Base-by-base conservation (phyloP, 768 basidiomycete species). In the Tricholoma matsutake region DNA sequence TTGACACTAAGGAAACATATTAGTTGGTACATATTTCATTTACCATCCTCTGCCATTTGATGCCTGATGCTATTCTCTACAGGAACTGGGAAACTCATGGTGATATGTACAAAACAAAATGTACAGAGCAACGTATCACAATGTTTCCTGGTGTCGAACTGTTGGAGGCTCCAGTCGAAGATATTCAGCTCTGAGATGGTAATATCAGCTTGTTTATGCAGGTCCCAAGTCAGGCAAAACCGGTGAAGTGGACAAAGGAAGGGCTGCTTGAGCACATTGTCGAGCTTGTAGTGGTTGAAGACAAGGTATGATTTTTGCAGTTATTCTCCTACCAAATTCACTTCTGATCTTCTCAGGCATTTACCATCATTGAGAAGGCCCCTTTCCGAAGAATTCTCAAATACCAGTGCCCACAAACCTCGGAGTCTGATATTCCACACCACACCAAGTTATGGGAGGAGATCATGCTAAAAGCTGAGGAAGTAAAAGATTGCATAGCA, bases 251-350 rank as follows among this genome's bases (percentile, higher is more conserved):
- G 59, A 60, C 59, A 32, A 34, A 29, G 28, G 41, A 54, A 32
- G 53, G 59, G 28, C 41, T 60, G 16, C 28, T 60, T 2, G 53
- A 60, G n/a, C 53, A 55, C 32, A 60, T 60, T 20, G 39, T 60
- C 3, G 16, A 54, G 49, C 43, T 60, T 32, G 43, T 60, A n/a
- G 53, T 60, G 31, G 43, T 31, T 29, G 39, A 60, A 54, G 53
- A 60, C 32, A 51, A 60, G 39, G 52, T 60, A 59, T 39, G n/a
- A 29, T 4, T n/a, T 31, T 13, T 31, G 11, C 8, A 1, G 1
- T 56, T 37, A 11, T 37, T 37, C 35, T 6, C 10, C 35, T 6
- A 11, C 35, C 35, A 37, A 37, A 4, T 10, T 37, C 11, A 37
- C 10, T 6, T 11, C n/a, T n/a, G n/a, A 37, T 37, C 35, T 37